Evolutionary conservation across 306 rosid species (phyloP), one percentile per base, ranked within the genome.

Genomic region (Mucuna pruriens): DNA sequence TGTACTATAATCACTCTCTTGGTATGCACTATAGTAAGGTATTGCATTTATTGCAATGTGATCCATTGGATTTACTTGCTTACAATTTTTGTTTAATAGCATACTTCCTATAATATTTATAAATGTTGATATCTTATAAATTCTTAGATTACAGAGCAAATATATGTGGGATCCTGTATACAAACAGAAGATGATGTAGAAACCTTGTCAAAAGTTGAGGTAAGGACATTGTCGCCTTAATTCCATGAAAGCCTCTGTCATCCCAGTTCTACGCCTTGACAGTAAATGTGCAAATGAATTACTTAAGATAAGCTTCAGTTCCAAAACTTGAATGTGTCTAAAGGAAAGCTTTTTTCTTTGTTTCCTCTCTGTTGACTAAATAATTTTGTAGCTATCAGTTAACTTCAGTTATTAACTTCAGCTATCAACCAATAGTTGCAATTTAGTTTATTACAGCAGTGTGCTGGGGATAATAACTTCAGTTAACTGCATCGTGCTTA

Each of bases 1-100:
- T 93, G 68, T 88, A 90, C 87, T 93, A 95, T 82, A 84, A 91
- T 88, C 97, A 91, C 77, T 83, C 94, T 62, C 92, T 90, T 78
- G 97, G 97, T 66, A 93, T 93, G 99, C 90, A 90, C 73, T 91
- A 90, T 67, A 91, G 91, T 85, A 95, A 95, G 99, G 99, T 95
- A 76, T 26, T 75, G 39, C 70, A 69, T 79, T 76, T 74, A n/a
- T 81, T 79, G 34, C 48, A 66, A 71, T 44, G 38, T 68, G 69
- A 49, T 57, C 26, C 51, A 76, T 76, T 57, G 25, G 1, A 67
- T 55, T 60, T 60, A 29, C 48, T 69, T 20, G 26, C 17, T 66
- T 26, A 70, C 19, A 36, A 23, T 26, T 62, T 46, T 82, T 22
- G 64, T 45, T 60, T 40, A 75, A 69, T 12, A 63, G 26, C 34